A percentile compares a stretch with the other conserved stretches of the same genome.
phyloP scores from a whole-genome alignment of 768 basidiomycete genomes.

The Cubamyces lactineus region DNA sequence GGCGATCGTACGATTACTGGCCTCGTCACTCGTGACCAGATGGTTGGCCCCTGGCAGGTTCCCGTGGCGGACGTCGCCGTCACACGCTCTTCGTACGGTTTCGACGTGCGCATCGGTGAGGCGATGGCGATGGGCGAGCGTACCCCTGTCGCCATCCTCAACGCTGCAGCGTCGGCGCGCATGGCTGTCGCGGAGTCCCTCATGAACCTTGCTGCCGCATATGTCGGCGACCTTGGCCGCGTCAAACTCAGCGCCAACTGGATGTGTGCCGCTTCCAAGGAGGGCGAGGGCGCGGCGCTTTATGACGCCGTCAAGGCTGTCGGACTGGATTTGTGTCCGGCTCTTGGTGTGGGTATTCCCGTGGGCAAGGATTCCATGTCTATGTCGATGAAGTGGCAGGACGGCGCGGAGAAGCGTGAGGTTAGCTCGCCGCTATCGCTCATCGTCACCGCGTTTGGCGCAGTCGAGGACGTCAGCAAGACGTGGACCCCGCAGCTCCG shows the following conservation, averaged over 20 bases:
- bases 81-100: conserved; percentile 93
- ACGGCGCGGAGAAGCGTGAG: conserved; percentile 67
- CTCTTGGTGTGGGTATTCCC: conserved; percentile 88
- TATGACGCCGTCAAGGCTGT: conserved; percentile 91
- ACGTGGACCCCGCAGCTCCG: conserved; percentile 96
- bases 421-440: conserved; percentile 91
- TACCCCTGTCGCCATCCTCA: conserved; percentile 88
- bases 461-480: conserved; percentile 71
- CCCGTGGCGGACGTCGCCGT: conserved; percentile 98
- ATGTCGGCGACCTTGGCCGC: conserved; percentile 63
- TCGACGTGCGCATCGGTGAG: conserved; percentile 81
- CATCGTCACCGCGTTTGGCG: conserved; percentile 93
- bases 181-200: conserved; percentile 96
- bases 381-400: conserved; percentile 94
- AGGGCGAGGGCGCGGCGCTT: conserved; percentile 85
- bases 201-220: conserved; percentile 87
- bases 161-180: conserved; percentile 87
- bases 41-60: conserved; percentile 99
- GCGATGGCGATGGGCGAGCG: conserved; percentile 99
- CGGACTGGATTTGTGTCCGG: conserved; percentile 92
- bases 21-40: conserved; percentile 94
- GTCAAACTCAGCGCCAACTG: conserved; percentile 99
- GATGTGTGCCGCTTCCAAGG: conserved; percentile 95
- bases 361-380: conserved; percentile 99
- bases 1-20: conserved; percentile 95